Evolutionary conservation across 345 rosid genomes (phyloP), one percentile per base, ranked within the genome.

Genomic region (Lepidium aucheri): DNA sequence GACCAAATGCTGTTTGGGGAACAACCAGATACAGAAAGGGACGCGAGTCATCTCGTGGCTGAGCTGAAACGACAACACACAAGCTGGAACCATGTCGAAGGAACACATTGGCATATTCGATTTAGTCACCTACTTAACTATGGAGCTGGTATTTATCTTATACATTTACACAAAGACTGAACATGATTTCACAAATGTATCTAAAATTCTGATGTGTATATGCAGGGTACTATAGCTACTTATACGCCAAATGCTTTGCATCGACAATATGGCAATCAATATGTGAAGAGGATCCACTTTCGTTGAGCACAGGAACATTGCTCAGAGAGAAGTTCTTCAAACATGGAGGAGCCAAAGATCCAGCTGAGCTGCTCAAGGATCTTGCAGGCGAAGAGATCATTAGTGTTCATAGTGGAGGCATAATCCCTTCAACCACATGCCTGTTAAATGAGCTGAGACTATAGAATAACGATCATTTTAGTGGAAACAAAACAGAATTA

Each of bases 1-100:
- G 99, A 94, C 74, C 99, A 90, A 82, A 85, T 82, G 36, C 75
- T 94, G 4, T 94, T 90, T 5, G 99, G 99, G 60, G 87, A 94
- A 74, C 90, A 63, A 78, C 57, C 76, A 56, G 51, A 68, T 65
- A 71, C 67, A 32, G 45, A 50, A 40, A 82, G 82, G 40, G 80
- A 83, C 46, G 74, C 83, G 22, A 77, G 90, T 60, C 80, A 82
- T 20, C 68, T 85, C 47, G 86, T 90, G 68, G 90, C 92, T 35
- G 85, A 85, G 67, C 72, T 88, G 69, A 88, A 86, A 80, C 83
- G 63, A 16, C 79, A 78, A 76, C 74, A 81, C 72, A 85, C 95
- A 13, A 83, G 91, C 78, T 91, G 97, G 92, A 84, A 83, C 76
- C 95, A 90, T 69, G 86, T 85, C 0, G 95, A 90, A 56, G 97